Conservation (phyloP, 2,329 filamentous ascomycete genomes). For the Colletotrichum lupini region DNA sequence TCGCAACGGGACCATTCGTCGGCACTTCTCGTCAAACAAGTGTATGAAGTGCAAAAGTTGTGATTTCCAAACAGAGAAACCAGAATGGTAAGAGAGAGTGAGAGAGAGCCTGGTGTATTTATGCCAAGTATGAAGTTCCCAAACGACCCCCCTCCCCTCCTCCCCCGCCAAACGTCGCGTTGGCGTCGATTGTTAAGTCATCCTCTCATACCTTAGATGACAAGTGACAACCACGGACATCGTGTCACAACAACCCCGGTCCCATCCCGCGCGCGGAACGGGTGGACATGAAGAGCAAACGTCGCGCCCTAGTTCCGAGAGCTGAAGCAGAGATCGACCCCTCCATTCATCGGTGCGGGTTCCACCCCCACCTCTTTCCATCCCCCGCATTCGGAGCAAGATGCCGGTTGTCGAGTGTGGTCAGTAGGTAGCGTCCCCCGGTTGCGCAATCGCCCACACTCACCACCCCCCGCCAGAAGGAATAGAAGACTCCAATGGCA, state of each 20-base stretch:
- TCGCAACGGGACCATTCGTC: neutral
- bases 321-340: neutral
- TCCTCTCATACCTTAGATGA: neutral
- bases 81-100: neutral
- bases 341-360: neutral
- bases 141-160: neutral
- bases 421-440: neutral
- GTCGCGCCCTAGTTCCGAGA: neutral
- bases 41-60: neutral
- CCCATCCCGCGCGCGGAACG: neutral
- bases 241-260: neutral
- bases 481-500: neutral
- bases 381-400: constrained; percentile 2
- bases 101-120: neutral
- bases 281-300: neutral
- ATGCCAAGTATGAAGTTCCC: neutral
- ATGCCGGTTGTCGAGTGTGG: neutral
- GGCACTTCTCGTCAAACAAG: neutral
- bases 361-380: neutral
- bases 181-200: neutral
- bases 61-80: neutral
- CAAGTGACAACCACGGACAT: neutral
- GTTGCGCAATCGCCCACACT: neutral
- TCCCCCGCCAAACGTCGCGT: neutral
- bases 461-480: neutral